Evolutionary conservation across 2,329 filamentous ascomycete species (phyloP), one percentile per base, ranked within the genome.

Genomic region (Fusarium aywerte): DNA sequence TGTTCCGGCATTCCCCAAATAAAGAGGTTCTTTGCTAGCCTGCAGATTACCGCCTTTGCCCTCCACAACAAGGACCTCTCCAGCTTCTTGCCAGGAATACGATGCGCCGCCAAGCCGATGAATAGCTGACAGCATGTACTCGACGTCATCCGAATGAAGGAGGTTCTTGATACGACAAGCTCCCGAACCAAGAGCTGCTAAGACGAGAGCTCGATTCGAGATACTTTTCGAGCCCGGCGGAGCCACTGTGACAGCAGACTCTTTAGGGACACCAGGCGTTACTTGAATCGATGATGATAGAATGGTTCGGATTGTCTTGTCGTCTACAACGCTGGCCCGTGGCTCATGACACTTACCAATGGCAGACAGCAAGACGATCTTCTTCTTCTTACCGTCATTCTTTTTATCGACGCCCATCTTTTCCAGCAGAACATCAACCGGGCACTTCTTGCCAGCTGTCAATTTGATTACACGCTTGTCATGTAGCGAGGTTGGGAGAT

Each of bases 361-460:
- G 13, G 91, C 91, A 1, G 93, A 94, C 12, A 99, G 84, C 9
- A 99, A 86, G 8, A 97, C 95, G 66, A 99, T 91, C 80, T 97
- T 98, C 84, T 99, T 99, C 79, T 95, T 93, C 60, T 87, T 87
- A 3, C 96, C 96, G 42, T 97, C 92, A 69, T 99, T 99, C 84
- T 99, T 99, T 86, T 99, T 99, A 80, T 99, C 96, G 10, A 99
- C 91, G 1, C 91, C 93, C 96, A 99, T 99, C 77, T 97, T 97
- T 69, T 90, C 86, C 57, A 99, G 85, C 50, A 99, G 80, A 33
- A 91, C 86, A 71, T 97, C 92, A 4, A 97, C 92, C 0, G 92
- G 90, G 76, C 96, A 99, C 68, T 88, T 85, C 80, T 97, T 97
- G 52, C 91, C 92, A 3, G 93, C 94, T 6, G 93, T 94, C 64